Base-by-base conservation (phyloP, 371 early-diverging fungal genomes). In the Synchytrium microbalum region DNA sequence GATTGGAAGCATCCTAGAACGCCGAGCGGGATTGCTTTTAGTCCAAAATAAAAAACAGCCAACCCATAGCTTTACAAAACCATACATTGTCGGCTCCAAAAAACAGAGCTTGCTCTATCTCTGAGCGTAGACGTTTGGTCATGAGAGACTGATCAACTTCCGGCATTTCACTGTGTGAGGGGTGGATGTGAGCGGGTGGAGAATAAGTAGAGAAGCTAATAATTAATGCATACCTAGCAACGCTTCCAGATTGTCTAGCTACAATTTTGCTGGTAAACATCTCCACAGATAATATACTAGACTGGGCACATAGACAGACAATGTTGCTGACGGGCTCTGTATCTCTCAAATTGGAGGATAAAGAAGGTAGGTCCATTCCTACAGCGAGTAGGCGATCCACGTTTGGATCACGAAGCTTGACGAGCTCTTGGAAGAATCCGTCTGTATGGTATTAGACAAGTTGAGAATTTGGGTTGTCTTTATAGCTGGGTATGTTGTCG, bases 51-150 rank as follows among this genome's bases (percentile, higher is more conserved):
- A n/a, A n/a, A n/a, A n/a, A n/a, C n/a, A n/a, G n/a, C n/a, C n/a
- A n/a, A n/a, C n/a, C n/a, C n/a, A n/a, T 19, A 38, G 46, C 13
- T 8, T 55, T 55, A 28, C 28, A 55, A n/a, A 51, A 14, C 51
- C 56, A 24, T 55, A 28, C 23, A n/a, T 55, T 55, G 28, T 28
- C 58, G 3, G 27, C 56, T 24, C 65, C 68, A 54, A 56, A 67
- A 60, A 66, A 67, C 5, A 67, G 31, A 5, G 64, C 64, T 60
- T 66, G 66, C 32, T 67, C 68, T 32, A 66, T 52, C 31, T 55
- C 53, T 5, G 66, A 13, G 2, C 58, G 8, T 14, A 66, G 56
- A 3, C 38, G 16, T 25, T 64, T 29, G 10, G 32, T 66, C 31
- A 27, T 19, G 8, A 19, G 13, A 29, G 25, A 56, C 62, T 54